Percentiles rank a stretch among this genome's conserved stretches.
Conservation (phyloP, 768 basidiomycete genomes). For the Amanita thiersii region DNA sequence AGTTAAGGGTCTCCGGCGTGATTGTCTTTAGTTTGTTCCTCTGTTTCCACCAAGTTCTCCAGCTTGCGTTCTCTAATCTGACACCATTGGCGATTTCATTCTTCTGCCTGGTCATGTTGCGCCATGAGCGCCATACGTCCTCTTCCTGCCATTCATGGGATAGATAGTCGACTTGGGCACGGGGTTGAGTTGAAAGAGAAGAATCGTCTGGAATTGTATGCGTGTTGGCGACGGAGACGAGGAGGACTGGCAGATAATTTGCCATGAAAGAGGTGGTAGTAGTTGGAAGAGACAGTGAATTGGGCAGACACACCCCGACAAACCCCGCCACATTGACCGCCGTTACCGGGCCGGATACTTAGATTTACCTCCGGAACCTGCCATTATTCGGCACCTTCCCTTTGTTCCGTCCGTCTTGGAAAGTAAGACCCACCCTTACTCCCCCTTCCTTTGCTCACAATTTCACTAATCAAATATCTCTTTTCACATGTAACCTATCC, state of each 20-base stretch:
- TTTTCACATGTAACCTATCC: too few relatives aligned
- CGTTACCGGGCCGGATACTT: slow-evolving; percentile 2
- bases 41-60: slow-evolving; percentile 99
- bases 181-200: slow-evolving; percentile 73
- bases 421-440: too few relatives aligned
- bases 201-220: slow-evolving; percentile 58
- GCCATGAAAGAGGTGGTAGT: slow-evolving; percentile 32
- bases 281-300: not conserved
- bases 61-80: slow-evolving; percentile 94
- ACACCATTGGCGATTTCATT: slow-evolving; percentile 95
- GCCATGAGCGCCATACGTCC: slow-evolving; percentile 98
- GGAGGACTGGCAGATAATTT: slow-evolving; percentile 62
- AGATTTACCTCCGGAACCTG: slow-evolving; percentile 3
- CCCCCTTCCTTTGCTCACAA: too few relatives aligned
- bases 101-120: slow-evolving; percentile 97
- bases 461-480: too few relatives aligned
- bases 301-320: slow-evolving; percentile 2
- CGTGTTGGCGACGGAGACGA: slow-evolving; percentile 53
- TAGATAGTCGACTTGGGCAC: slow-evolving; percentile 96
- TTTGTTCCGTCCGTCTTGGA: slow-evolving; percentile 7
- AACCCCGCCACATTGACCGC: slow-evolving; percentile 5
- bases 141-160: slow-evolving; percentile 97
- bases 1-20: slow-evolving; percentile 96
- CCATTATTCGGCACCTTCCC: too few relatives aligned
- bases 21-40: slow-evolving; percentile 92